Percentiles rank a stretch among this genome's conserved stretches.
phyloP scores from a whole-genome alignment of 176 grass and related monocot species.

The Zoysia pacifica region DNA sequence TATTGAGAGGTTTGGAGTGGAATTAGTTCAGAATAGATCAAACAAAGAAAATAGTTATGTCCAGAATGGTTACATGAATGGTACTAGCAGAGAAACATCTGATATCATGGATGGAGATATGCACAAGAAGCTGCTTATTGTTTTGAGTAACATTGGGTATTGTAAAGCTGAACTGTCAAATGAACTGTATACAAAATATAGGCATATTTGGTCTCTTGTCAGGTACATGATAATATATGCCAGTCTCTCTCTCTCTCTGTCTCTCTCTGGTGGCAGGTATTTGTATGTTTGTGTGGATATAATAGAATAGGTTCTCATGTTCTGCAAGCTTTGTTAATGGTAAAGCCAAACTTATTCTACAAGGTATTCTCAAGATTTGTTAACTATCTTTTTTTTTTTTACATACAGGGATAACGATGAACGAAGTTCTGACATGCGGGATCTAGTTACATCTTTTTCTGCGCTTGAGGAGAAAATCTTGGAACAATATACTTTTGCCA shows the following conservation, averaged over 20 bases:
- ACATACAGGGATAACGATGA: conserved; percentile 77
- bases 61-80: conserved; percentile 87
- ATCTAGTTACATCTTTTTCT: conserved; percentile 84
- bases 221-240: conserved; percentile 53
- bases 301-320: background rate
- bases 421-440: conserved; percentile 74
- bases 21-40: conserved; percentile 74
- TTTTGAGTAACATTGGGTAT: conserved; percentile 99
- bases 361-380: conserved; percentile 41
- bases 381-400: conserved; percentile 18
- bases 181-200: conserved; percentile 83
- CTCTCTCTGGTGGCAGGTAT: background rate
- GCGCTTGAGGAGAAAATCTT: conserved; percentile 90
- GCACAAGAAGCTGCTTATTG: conserved; percentile 85
- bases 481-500: conserved; percentile 90
- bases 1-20: conserved; percentile 76
- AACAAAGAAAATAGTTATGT: conserved; percentile 73
- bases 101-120: conserved; percentile 46
- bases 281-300: background rate
- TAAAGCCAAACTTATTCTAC: background rate
- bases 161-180: conserved; percentile 91
- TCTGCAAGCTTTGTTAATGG: background rate
- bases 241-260: background rate
- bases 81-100: conserved; percentile 55
- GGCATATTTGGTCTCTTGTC: conserved; percentile 76